Conservation (phyloP, 2,329 filamentous ascomycete species). For the Cercospora zeina region DNA sequence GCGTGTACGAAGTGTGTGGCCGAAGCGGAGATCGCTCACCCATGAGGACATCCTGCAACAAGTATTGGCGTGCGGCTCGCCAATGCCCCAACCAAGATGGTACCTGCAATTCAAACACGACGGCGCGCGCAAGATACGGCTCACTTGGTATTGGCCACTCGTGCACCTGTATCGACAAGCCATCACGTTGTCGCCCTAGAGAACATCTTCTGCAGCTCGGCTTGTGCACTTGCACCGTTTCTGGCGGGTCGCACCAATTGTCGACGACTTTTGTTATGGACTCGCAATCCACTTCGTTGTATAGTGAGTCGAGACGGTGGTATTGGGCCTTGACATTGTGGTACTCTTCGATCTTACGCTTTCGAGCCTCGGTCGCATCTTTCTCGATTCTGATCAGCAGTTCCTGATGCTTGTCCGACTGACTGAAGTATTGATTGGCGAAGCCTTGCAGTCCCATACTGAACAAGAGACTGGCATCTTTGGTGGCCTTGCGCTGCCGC, state of each 20-base stretch:
- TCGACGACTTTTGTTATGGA: slow-evolving; percentile 24
- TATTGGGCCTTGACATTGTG: slow-evolving; percentile 40
- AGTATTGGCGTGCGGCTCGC: slow-evolving; percentile 44
- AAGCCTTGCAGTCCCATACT: slow-evolving; percentile 33
- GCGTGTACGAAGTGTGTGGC: slow-evolving; percentile 11
- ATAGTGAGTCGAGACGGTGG: slow-evolving; percentile 38
- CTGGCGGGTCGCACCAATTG: slow-evolving; percentile 28
- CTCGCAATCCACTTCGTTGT: slow-evolving; percentile 9
- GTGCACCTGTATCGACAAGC: slow-evolving; percentile 50
- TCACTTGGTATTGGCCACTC: slow-evolving; percentile 54
- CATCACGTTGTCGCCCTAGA: slow-evolving; percentile 41
- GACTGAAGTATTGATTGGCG: slow-evolving; percentile 51
- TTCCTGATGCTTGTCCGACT: slow-evolving; percentile 22
- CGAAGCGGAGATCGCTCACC: background rate
- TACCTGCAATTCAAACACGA: slow-evolving; percentile 55
- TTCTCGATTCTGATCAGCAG: slow-evolving; percentile 8
- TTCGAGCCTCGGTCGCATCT: slow-evolving; percentile 16
- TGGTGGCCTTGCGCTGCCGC: slow-evolving; percentile 22
- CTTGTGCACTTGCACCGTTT: slow-evolving; percentile 37
- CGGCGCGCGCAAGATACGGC: slow-evolving; percentile 42
- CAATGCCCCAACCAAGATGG: slow-evolving; percentile 53
- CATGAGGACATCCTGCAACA: slow-evolving; percentile 28
- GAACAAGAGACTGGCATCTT: background rate
- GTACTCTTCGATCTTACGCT: slow-evolving; percentile 41
- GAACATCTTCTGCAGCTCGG: slow-evolving; percentile 50